Evolutionary conservation across 176 grass and related monocot species (phyloP).

Genomic region (maize (Zea mays)): DNA sequence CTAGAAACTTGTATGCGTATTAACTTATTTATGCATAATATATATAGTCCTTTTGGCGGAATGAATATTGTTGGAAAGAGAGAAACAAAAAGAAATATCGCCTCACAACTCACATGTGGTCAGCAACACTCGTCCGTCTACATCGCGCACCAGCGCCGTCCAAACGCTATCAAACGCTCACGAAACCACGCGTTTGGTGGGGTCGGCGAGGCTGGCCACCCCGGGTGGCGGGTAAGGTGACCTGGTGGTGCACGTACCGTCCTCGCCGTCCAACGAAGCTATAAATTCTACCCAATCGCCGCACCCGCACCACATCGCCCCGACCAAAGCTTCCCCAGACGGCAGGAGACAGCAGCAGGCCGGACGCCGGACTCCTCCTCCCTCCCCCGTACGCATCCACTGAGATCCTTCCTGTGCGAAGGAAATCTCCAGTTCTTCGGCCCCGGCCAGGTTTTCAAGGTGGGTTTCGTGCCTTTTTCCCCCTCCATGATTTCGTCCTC

Average conservation of each 20-base stretch:
- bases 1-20: too few relatives aligned
- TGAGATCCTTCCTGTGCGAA: not conserved
- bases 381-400: not conserved
- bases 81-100: not conserved
- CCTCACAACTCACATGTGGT: not conserved
- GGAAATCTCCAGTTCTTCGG: not conserved
- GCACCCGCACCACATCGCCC: not conserved
- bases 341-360: conserved; percentile 9
- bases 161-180: not conserved
- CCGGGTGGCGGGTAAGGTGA: conserved; percentile 1
- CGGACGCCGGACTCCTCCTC: not conserved
- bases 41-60: too few relatives aligned
- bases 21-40: too few relatives aligned
- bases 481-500: not conserved
- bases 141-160: not conserved
- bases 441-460: not conserved
- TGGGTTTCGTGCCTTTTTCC: conserved; percentile 17
- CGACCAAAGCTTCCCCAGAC: not conserved
- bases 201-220: not conserved
- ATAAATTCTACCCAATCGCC: conserved; percentile 8
- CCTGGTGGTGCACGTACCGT: conserved; percentile 26
- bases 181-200: not conserved
- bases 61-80: not conserved
- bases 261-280: not conserved
- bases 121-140: not conserved